These are phyloP conservation scores for Mycena rosella DNA, from an alignment of 768 basidiomycete species.

Conservation along the genomic window DNA sequence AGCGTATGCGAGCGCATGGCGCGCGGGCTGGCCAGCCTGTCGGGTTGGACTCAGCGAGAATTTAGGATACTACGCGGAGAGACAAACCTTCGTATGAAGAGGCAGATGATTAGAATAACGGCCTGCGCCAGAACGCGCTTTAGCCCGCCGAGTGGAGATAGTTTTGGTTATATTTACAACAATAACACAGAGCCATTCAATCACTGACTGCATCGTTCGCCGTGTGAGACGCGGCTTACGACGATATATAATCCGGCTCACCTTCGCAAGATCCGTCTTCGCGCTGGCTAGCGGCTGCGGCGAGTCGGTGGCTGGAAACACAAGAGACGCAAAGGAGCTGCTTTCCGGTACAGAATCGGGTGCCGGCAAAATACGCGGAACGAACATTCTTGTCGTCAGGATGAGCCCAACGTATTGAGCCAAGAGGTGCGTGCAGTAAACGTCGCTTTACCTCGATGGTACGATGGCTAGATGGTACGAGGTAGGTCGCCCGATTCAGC, in stretches of 20 bases:
- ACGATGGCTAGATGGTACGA: not conserved
- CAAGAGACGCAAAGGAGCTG: not conserved
- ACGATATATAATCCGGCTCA: not conserved
- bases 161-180: slow-evolving; percentile 4
- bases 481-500: not conserved
- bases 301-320: not conserved
- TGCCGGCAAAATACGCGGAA: too few species aligned
- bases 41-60: too few species aligned
- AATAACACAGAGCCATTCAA: slow-evolving; percentile 21
- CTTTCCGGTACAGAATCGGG: not conserved
- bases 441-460: not conserved
- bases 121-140: not conserved
- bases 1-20: too few species aligned
- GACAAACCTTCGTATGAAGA: not conserved
- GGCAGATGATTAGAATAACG: not conserved
- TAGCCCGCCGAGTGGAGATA: not conserved
- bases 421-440: not conserved
- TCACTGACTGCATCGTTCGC: slow-evolving; percentile 5
- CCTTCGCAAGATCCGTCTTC: not conserved
- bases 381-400: not conserved
- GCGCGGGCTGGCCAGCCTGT: too few species aligned
- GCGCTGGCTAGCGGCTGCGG: not conserved
- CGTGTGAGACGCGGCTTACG: too few species aligned
- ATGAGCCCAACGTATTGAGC: not conserved
- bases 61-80: too few species aligned